Evolutionary conservation across 768 basidiomycete species (phyloP), one percentile per base, ranked within the genome.

Genomic region (Sporobolomyces phaffii): DNA sequence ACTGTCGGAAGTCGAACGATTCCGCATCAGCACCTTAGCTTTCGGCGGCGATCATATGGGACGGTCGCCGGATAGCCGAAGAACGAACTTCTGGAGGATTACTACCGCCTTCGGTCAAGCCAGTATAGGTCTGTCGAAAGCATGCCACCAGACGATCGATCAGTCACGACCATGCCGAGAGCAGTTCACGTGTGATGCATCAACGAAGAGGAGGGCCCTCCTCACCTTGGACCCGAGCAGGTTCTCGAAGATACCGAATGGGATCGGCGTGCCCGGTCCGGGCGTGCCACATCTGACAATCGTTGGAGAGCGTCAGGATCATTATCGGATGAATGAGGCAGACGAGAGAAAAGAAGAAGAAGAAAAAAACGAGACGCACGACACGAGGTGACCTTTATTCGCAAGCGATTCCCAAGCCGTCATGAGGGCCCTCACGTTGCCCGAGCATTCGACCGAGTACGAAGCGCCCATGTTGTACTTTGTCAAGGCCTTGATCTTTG

Each of bases 401-500:
- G 51, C 40, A 17, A 52, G 14, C 15, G 48, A 45, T 24, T 62
- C 64, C 59, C 68, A 70, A 6, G 68, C 72, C 18, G 61, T 59
- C 60, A 68, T 62, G 22, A 73, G 43, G 1, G 61, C 60, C 20
- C 45, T 34, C 1, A 50, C 58, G 29, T 64, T 67, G n/a, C 71
- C 73, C 5, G 68, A 68, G 18, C 62, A 60, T 45, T 74, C 73
- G 40, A 74, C 64, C 11, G 65, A 60, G 33, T 68, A 72, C 41
- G 62, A 59, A 13, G 44, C 50, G 18, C 73, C 73, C 18, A 54
- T 57, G 18, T 61, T 60, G 52, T 43, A 57, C 26, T 33, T 43
- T 10, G 73, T 70, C 10, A 70, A 18, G 15, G 33, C 60, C 33
- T 54, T 53, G 44, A 74, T 49, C 38, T 65, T 38, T 31, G 38